Base-by-base conservation (phyloP, 768 basidiomycete genomes). In the Lentinula raphanica region DNA sequence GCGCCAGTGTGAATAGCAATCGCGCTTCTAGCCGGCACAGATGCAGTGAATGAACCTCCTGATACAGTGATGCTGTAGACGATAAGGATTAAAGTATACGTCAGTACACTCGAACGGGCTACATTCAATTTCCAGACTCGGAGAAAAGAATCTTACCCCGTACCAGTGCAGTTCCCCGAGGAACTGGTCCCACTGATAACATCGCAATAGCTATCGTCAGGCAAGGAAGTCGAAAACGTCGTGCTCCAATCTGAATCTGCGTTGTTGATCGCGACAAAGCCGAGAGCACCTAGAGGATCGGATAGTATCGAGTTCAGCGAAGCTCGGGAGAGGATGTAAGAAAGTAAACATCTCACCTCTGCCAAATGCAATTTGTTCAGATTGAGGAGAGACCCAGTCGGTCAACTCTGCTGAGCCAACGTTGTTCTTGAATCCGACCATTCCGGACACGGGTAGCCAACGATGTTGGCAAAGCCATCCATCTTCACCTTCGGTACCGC, bases 381-480 rank as follows among this genome's bases (percentile, higher is more conserved):
- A 71, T 48, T 76, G 75, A 0, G 84, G 81, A 2, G 84, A 78
- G 5, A 81, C 75, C 84, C 85, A 88, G 63, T 85, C 75, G 1
- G 69, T 78, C 4, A 88, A 61, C 1, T 75, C 66, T 2, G 80
- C 74, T 2, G 71, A 64, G 3, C 84, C 84, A 8, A 85, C 85
- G 31, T 74, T 73, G 62, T 86, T 84, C 32, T 79, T 74, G 73
- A 87, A 86, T 1, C 81, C 83, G n/a, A 78, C 77, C 84, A 87
- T 85, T 4, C 85, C 85, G 2, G 74, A 69, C 40, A 87, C 71
- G 4, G 84, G 77, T 3, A 74, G 64, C 72, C 76, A 84, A 4
- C 86, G 81, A 62, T 88, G 86, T 63, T 88, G 85, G 65, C 85
- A 87, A 35, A 82, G 69, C 84, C 84, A 87, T 1, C 84, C 83